phyloP scores from a whole-genome alignment of 306 rosid species.

The Myrica gale region DNA sequence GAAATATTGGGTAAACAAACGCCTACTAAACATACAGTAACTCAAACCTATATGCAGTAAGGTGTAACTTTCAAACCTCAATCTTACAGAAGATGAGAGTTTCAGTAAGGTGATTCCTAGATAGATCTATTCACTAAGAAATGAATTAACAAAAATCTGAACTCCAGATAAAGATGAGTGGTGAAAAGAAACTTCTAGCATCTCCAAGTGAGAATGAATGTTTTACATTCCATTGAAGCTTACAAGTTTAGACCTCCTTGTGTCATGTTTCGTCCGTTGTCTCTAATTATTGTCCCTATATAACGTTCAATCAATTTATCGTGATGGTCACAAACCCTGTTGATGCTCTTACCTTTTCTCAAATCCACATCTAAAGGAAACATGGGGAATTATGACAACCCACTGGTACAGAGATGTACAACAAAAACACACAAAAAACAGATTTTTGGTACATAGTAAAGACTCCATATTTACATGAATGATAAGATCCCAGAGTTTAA shows the following conservation, averaged over 20 bases:
- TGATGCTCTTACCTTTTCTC: background rate
- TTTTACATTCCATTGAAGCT: background rate
- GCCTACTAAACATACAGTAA: background rate
- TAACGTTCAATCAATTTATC: background rate
- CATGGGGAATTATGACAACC: background rate
- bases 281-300: background rate
- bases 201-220: background rate
- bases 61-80: background rate
- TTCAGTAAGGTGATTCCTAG: background rate
- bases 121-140: background rate
- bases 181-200: background rate
- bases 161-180: background rate
- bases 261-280: background rate
- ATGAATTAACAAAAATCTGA: background rate
- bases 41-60: background rate
- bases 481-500: background rate
- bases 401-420: background rate
- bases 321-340: background rate
- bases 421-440: background rate
- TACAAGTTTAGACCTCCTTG: background rate
- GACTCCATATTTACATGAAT: background rate
- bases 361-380: background rate
- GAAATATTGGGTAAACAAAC: no score
- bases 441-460: background rate
- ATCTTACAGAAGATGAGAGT: background rate